Conservation (phyloP, 73 alveolate genomes). For the Effrenium voratum region DNA sequence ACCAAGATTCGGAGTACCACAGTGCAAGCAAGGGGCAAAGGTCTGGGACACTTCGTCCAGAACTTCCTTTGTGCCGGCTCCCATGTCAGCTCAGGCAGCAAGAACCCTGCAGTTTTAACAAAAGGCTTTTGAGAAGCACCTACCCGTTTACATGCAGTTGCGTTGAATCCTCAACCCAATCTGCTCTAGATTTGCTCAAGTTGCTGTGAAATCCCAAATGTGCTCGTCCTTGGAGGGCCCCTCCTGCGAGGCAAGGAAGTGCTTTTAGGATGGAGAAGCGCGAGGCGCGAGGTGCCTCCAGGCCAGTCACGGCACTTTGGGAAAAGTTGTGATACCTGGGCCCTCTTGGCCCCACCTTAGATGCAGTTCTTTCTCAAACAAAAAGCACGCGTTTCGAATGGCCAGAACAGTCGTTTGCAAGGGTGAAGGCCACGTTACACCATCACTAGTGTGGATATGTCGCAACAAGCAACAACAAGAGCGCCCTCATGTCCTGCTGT, state of each 20-base stretch:
- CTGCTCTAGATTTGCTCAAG: background rate
- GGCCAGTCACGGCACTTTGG: constrained; percentile 92
- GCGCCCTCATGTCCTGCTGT: too few relatives aligned
- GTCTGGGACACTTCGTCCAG: constrained; percentile 88
- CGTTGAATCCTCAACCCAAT: background rate
- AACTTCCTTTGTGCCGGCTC: constrained; percentile 30
- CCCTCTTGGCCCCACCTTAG: constrained; percentile 88
- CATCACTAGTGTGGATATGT: too few relatives aligned
- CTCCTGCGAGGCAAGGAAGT: too few relatives aligned
- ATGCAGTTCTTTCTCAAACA: too few relatives aligned
- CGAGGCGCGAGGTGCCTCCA: too few relatives aligned
- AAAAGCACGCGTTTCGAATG: background rate
- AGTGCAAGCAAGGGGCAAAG: constrained; percentile 1
- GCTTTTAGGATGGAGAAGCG: too few relatives aligned
- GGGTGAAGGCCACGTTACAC: too few relatives aligned
- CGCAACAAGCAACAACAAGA: too few relatives aligned
- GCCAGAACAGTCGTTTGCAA: background rate
- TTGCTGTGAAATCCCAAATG: constrained; percentile 86
- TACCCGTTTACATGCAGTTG: background rate
- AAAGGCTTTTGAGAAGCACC: background rate
- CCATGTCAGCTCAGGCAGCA: background rate
- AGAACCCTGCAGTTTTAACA: background rate
- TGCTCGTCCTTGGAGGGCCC: constrained; percentile 90
- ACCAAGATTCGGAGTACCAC: background rate
- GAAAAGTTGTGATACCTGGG: constrained; percentile 90